Evolutionary conservation across 805 yeast genomes (phyloP), one percentile per base, ranked within the genome.

Genomic region (Spathaspora passalidarum): DNA sequence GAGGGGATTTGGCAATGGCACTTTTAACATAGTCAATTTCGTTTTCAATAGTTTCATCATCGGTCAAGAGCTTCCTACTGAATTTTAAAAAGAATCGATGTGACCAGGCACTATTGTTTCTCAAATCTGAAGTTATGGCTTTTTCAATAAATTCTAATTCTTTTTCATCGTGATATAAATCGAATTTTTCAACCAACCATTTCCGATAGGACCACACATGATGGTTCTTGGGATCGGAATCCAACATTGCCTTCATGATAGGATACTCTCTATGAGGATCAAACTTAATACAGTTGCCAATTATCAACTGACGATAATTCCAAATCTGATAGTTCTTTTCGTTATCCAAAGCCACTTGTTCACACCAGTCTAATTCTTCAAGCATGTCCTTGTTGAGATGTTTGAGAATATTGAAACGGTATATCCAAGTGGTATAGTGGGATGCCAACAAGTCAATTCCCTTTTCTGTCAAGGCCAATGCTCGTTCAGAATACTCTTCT

Each of bases 311-410:
- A 46, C 97, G 78, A 59, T 92, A 91, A 56, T 91, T 88, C 97
- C 98, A 94, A n/a, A 92, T 85, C 63, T 94, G 99, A 66, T 94
- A 94, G 69, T 91, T 92, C 63, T 94, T 94, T 35, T 91, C 86
- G 61, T 86, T 85, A 10, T 77, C 82, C 41, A 86, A 59, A 0
- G 96, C 91, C 29, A 88, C 68, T 26, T 72, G 72, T 56, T 88
- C 94, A 51, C 89, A 75, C 96, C 96, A 89, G 32, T 79, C 79
- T 32, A 89, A 69, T 57, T 92, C 96, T 13, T 71, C 66, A 11
- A 67, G 55, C 22, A 80, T 56, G 34, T 66, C 71, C 20, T 62
- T 60, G 4, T 62, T 41, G 23, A 83, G 50, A 23, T 65, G 53
- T 19, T 58, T 55, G 19, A 85, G 56, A 19, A 82, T 82, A 36